Conservation (phyloP, 805 yeast species). For the Saccharomycopsis oosterbeekiorum region DNA sequence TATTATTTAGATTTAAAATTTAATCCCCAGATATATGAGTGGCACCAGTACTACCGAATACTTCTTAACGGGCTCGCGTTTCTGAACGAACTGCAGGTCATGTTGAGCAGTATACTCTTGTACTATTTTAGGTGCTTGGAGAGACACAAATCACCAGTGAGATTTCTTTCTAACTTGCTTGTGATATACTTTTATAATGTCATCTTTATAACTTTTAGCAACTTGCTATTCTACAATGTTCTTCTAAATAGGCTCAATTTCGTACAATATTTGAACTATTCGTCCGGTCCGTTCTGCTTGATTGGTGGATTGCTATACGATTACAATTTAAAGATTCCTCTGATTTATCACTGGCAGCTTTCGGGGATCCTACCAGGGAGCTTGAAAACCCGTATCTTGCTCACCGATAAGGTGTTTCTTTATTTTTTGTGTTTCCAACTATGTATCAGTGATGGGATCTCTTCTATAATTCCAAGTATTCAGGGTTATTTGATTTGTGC, state of each 20-base stretch:
- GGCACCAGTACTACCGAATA: conserved; percentile 23
- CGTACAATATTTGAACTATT: conserved; percentile 9
- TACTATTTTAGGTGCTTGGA: conserved; percentile 30
- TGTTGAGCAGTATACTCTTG: conserved; percentile 25
- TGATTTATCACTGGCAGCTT: conserved; percentile 28
- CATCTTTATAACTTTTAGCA: neutral
- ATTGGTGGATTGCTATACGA: conserved; percentile 26
- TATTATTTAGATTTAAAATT: conserved; percentile 24
- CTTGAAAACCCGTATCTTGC: neutral
- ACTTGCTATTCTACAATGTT: conserved; percentile 5
- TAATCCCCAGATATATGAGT: conserved; percentile 24
- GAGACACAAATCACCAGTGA: conserved; percentile 27
- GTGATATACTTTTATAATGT: conserved; percentile 9
- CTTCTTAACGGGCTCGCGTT: conserved; percentile 6
- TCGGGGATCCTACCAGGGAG: conserved; percentile 18
- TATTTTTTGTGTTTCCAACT: conserved; percentile 26
- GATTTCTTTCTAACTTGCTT: conserved; percentile 21
- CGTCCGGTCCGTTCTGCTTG: conserved; percentile 25
- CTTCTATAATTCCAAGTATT: conserved; percentile 22
- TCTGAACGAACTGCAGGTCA: conserved; percentile 23
- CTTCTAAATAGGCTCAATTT: conserved; percentile 12
- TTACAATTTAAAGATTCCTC: conserved; percentile 26
- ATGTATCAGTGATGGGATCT: conserved; percentile 22
- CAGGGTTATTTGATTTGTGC: conserved; percentile 27
- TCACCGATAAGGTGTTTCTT: conserved; percentile 26